These are phyloP conservation scores for Eutreptiella sp. DNA, from an alignment of 208 protist species.

Conservation along the genomic window DNA sequence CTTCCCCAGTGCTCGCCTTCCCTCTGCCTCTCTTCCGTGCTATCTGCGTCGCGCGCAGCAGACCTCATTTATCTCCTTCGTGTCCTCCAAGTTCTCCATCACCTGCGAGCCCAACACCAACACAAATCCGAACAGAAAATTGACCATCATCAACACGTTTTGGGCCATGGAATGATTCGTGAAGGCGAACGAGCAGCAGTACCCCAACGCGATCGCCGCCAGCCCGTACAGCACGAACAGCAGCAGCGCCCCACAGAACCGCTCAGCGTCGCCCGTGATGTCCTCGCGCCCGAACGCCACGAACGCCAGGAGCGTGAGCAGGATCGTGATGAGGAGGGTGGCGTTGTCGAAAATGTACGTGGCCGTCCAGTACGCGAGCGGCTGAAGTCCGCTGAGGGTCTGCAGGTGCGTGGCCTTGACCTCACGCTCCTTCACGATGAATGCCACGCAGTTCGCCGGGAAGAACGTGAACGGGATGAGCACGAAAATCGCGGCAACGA, in stretches of 20 bases:
- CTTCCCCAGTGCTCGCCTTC: no score
- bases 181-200: slow-evolving; percentile 62
- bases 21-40: no score
- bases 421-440: slow-evolving; percentile 66
- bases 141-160: slow-evolving; percentile 52
- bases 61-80: no score
- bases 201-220: slow-evolving; percentile 55
- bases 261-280: slow-evolving; percentile 47
- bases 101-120: slow-evolving; percentile 52
- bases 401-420: slow-evolving; percentile 63
- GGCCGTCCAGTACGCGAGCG: slow-evolving; percentile 63
- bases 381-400: slow-evolving; percentile 60
- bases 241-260: slow-evolving; percentile 44
- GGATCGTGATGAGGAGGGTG: slow-evolving; percentile 52
- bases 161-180: slow-evolving; percentile 56
- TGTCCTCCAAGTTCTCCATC: slow-evolving; percentile 42
- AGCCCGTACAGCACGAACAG: slow-evolving; percentile 64
- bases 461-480: slow-evolving; percentile 68
- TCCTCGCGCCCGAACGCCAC: slow-evolving; percentile 57
- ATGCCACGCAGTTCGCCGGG: slow-evolving; percentile 61
- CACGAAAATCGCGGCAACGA: slow-evolving; percentile 64
- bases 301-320: slow-evolving; percentile 15
- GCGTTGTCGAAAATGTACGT: slow-evolving; percentile 62
- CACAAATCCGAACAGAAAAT: slow-evolving; percentile 68
- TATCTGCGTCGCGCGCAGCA: no score